These are phyloP conservation scores for Xylariaceae sp. DNA, from an alignment of 2,329 filamentous ascomycete genomes.

Conservation along the genomic window DNA sequence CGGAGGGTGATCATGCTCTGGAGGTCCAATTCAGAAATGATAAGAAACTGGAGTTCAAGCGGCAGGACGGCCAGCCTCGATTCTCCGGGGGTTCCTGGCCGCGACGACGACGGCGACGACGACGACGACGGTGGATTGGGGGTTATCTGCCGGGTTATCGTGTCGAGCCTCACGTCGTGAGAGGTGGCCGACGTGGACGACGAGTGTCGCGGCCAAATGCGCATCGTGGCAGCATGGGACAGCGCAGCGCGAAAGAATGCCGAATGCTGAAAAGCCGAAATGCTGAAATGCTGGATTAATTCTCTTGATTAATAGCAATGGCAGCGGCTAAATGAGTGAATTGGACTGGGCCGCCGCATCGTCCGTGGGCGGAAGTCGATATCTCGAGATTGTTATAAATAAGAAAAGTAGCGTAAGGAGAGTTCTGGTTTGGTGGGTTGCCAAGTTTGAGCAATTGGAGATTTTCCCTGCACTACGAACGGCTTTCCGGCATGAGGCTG, in stretches of 20 bases:
- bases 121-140: background rate
- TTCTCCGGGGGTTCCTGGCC: conserved; percentile 1
- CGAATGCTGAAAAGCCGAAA: too few species aligned
- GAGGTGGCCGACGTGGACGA: too few species aligned
- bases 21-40: conserved; percentile 32
- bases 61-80: conserved; percentile 29
- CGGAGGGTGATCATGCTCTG: conserved; percentile 30
- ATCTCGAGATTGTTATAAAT: background rate
- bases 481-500: conserved; percentile 26
- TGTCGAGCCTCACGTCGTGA: background rate
- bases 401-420: background rate
- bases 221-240: background rate
- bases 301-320: too few species aligned
- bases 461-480: conserved; percentile 24
- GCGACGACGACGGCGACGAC: conserved; percentile 8
- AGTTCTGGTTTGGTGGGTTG: conserved; percentile 14
- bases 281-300: too few species aligned
- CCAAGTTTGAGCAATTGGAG: conserved; percentile 27
- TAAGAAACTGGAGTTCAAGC: conserved; percentile 34
- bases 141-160: background rate
- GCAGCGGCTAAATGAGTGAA: too few species aligned
- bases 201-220: background rate
- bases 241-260: background rate
- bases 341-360: too few species aligned
- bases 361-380: too few species aligned